phyloP scores from a whole-genome alignment of 2,329 filamentous ascomycete species.

The Xylaria sp. region DNA sequence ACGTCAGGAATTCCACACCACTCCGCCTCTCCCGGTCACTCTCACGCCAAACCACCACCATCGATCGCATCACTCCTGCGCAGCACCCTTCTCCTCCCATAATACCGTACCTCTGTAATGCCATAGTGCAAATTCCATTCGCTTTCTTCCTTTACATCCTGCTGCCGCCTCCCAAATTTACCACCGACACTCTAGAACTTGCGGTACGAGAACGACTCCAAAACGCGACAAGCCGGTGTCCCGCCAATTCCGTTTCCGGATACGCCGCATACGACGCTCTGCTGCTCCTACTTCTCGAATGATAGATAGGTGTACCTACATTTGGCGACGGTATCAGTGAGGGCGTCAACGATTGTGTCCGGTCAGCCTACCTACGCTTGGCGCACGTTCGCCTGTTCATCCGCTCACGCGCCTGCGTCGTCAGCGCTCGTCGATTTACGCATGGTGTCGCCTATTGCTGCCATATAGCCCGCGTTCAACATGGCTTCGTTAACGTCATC shows the following conservation, averaged over 20 bases:
- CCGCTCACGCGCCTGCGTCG: constrained; percentile 18
- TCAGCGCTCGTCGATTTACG: constrained; percentile 8
- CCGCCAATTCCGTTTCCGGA: constrained; percentile 19
- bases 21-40: constrained; percentile 22
- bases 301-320: not conserved
- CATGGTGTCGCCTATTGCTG: constrained; percentile 9
- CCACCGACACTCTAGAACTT: not conserved
- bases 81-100: not conserved
- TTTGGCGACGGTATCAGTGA: not conserved
- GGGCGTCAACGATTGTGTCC: not conserved
- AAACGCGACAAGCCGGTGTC: constrained; percentile 9
- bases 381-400: constrained; percentile 10
- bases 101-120: constrained; percentile 5
- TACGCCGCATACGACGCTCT: not conserved
- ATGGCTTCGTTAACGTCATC: constrained; percentile 30
- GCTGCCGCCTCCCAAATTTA: constrained; percentile 6
- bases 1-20: constrained; percentile 12
- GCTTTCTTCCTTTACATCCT: constrained; percentile 24
- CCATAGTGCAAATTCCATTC: constrained; percentile 34
- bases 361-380: not conserved
- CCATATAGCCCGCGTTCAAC: constrained; percentile 1
- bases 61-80: constrained; percentile 8
- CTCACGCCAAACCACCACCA: constrained; percentile 12
- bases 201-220: not conserved
- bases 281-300: constrained; percentile 1